Evolutionary conservation across 345 rosid species (phyloP), one percentile per base, ranked within the genome.

Genomic region (Salix viminalis): DNA sequence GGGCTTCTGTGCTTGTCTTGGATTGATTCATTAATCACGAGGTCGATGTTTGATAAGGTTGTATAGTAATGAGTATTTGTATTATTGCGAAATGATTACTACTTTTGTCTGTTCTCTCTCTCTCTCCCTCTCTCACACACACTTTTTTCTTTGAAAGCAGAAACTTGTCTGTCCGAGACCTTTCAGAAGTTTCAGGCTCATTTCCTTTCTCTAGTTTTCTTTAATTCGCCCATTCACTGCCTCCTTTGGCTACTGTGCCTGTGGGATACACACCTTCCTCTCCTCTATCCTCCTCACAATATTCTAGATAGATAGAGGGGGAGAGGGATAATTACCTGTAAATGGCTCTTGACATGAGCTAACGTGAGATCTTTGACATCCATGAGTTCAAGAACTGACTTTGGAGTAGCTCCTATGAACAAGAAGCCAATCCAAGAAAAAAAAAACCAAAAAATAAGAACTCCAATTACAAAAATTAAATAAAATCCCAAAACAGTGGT

Each of bases 291-390:
- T 5, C 62, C 30, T 21, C 52, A 2, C 75, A 30, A 30, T 30
- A 65, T 60, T 34, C 41, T 11, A 37, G 3, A 56, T 11, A 37
- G 3, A 56, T 67, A 76, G 39, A 14, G 28, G 34, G 18, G 30
- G 14, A 44, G 69, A 14, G 26, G 21, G 39, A 67, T 15, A 58
- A 74, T 52, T 88, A 90, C 97, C 97, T 92, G 97, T 84, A 92
- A 88, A 87, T 92, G 97, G 86, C 95, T 90, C 85, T 92, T 92
- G 69, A 92, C 97, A 78, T 92, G 97, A 65, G 97, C 93, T 84
- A 92, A 89, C 60, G 95, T 92, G 73, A 92, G 93, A 87, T 90
- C 97, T 79, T 92, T 92, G 66, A 90, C 97, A 83, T 88, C 97
- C 97, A 92, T 92, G 67, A 92, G 92, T 75, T 92, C 97, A 60